phyloP scores from a whole-genome alignment of 805 yeast genomes.

The Metschnikowia proteae region DNA sequence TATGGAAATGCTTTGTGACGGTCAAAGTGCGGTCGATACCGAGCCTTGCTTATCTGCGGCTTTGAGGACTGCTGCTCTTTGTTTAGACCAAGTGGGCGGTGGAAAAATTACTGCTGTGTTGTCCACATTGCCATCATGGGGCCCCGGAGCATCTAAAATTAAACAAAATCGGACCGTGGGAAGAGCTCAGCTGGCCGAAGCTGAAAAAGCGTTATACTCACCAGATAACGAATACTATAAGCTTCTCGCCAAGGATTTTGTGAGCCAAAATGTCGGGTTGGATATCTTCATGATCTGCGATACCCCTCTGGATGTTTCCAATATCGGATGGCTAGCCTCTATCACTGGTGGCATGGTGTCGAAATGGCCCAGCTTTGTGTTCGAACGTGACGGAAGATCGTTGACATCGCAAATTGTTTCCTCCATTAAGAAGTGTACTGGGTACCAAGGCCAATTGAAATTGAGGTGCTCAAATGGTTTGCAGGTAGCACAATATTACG shows the following conservation, averaged over 20 bases:
- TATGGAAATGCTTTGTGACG: constrained; percentile 46
- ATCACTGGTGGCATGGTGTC: constrained; percentile 69
- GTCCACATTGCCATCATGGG: constrained; percentile 71
- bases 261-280: constrained; percentile 61
- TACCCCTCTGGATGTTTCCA: constrained; percentile 66
- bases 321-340: constrained; percentile 61
- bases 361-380: constrained; percentile 63
- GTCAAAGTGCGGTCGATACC: constrained; percentile 38
- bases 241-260: constrained; percentile 53
- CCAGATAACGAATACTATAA: constrained; percentile 62
- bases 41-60: constrained; percentile 83
- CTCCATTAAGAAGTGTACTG: constrained; percentile 50
- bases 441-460: constrained; percentile 79
- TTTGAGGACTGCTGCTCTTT: constrained; percentile 58
- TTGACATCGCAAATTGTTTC: constrained; percentile 58
- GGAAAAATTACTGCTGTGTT: constrained; percentile 77
- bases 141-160: constrained; percentile 65
- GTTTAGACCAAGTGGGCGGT: constrained; percentile 65
- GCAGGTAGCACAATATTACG: constrained; percentile 73
- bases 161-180: constrained; percentile 39
- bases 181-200: constrained; percentile 39
- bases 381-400: constrained; percentile 65
- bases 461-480: constrained; percentile 86
- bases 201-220: constrained; percentile 49
- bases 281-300: constrained; percentile 71